Conservation (phyloP, 2,329 filamentous ascomycete species). For the Trichoderma sp. region DNA sequence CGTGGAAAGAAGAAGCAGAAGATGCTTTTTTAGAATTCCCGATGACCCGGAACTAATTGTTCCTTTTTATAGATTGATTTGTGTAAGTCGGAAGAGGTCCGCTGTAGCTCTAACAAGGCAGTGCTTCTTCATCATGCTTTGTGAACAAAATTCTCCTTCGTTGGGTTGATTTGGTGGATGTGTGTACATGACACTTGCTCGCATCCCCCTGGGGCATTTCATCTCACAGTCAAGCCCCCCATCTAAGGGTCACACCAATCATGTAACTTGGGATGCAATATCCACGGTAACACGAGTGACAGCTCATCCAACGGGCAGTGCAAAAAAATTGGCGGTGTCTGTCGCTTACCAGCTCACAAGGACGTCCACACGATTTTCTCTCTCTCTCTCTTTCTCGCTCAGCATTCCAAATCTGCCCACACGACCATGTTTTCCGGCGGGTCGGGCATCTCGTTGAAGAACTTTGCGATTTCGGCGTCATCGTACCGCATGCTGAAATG, state of each 20-base stretch:
- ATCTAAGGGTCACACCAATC: conserved; percentile 2
- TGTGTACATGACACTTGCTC: not conserved
- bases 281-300: conserved; percentile 1
- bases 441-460: conserved; percentile 44
- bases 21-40: not conserved
- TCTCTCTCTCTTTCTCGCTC: not conserved
- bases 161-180: not conserved
- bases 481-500: conserved; percentile 51
- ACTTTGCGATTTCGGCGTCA: conserved; percentile 42
- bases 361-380: not conserved
- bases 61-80: conserved; percentile 10
- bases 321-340: not conserved
- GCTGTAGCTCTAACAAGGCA: not conserved
- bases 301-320: conserved; percentile 2
- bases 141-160: not conserved
- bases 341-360: not conserved
- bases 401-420: conserved; percentile 46
- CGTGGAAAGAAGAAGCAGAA: not conserved
- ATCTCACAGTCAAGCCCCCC: not conserved
- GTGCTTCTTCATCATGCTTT: not conserved
- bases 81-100: not conserved
- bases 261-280: not conserved
- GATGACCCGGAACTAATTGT: not conserved
- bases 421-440: conserved; percentile 47
- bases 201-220: not conserved